phyloP scores from a whole-genome alignment of 176 grass and related monocot genomes.

The Echinochloa phyllopogon region DNA sequence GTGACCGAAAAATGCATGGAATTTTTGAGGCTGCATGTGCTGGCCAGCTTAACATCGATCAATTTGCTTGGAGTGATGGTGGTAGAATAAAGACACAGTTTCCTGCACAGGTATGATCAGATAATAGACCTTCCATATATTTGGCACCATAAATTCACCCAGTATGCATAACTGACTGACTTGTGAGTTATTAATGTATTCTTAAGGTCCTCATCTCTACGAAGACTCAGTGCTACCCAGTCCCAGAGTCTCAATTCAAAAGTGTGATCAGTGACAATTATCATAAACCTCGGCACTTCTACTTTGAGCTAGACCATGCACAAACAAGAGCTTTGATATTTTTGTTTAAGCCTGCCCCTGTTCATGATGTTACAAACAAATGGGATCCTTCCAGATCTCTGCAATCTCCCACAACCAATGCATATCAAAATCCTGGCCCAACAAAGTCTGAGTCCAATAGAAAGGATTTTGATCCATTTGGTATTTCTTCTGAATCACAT shows the following conservation, averaged over 20 bases:
- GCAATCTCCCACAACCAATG: constrained; percentile 30
- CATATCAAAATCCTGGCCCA: background rate
- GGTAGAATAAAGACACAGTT: constrained; percentile 66
- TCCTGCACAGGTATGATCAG: constrained; percentile 72
- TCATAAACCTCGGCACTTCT: constrained; percentile 45
- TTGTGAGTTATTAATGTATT: constrained; percentile 22
- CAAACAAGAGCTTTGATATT: constrained; percentile 72
- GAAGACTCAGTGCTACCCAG: constrained; percentile 55
- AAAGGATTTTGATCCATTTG: constrained; percentile 34
- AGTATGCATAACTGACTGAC: constrained; percentile 22
- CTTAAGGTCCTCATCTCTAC: constrained; percentile 63
- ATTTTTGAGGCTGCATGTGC: constrained; percentile 78
- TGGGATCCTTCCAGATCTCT: background rate
- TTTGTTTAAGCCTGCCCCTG: constrained; percentile 60
- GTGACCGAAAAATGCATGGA: constrained; percentile 77
- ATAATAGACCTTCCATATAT: constrained; percentile 20
- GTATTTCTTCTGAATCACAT: constrained; percentile 24
- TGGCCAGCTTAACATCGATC: constrained; percentile 75
- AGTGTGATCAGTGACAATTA: constrained; percentile 74
- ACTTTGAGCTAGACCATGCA: constrained; percentile 80
- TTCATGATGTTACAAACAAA: constrained; percentile 22
- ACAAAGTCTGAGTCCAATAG: background rate
- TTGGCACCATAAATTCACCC: background rate
- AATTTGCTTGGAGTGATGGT: constrained; percentile 80
- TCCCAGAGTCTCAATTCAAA: constrained; percentile 68